Percentiles rank a stretch among this genome's conserved stretches.
Conservation (phyloP, 345 rosid species). For the Lumnitzera littorea region DNA sequence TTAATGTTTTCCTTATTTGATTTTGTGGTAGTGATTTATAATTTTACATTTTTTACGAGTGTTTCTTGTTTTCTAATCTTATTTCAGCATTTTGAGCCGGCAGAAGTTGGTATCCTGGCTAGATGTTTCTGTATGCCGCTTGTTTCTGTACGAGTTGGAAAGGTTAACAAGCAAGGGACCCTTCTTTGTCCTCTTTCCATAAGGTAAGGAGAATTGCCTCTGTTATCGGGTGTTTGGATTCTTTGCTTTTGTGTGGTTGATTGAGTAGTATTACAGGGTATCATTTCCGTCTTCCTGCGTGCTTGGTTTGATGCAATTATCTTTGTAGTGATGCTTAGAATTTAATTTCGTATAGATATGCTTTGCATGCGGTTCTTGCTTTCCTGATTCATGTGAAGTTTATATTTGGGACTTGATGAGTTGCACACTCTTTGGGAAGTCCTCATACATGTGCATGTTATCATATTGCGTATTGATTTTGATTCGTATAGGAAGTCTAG, state of each 20-base stretch:
- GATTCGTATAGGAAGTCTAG: too few relatives aligned
- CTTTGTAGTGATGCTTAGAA: too few relatives aligned
- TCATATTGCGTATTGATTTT: too few relatives aligned
- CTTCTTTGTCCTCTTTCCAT: constrained; percentile 51
- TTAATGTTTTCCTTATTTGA: background rate
- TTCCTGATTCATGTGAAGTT: too few relatives aligned
- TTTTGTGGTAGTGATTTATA: background rate
- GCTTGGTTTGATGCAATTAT: too few relatives aligned
- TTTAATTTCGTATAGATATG: too few relatives aligned
- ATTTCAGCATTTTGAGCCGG: constrained; percentile 76
- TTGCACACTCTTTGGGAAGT: too few relatives aligned
- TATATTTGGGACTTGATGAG: too few relatives aligned
- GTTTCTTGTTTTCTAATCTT: background rate
- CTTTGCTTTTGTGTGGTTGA: background rate
- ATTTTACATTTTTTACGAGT: background rate
- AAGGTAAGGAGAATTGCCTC: constrained; percentile 44
- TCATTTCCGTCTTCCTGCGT: background rate
- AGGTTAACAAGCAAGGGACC: constrained; percentile 63
- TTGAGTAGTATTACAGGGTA: constrained; percentile 5
- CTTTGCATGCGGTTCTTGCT: too few relatives aligned
- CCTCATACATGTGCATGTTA: too few relatives aligned
- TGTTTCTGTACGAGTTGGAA: constrained; percentile 89
- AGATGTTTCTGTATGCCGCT: constrained; percentile 94
- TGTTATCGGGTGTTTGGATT: background rate
- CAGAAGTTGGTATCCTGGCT: constrained; percentile 88